phyloP scores from a whole-genome alignment of 176 grass and related monocot species.

The Paspalum notatum region DNA sequence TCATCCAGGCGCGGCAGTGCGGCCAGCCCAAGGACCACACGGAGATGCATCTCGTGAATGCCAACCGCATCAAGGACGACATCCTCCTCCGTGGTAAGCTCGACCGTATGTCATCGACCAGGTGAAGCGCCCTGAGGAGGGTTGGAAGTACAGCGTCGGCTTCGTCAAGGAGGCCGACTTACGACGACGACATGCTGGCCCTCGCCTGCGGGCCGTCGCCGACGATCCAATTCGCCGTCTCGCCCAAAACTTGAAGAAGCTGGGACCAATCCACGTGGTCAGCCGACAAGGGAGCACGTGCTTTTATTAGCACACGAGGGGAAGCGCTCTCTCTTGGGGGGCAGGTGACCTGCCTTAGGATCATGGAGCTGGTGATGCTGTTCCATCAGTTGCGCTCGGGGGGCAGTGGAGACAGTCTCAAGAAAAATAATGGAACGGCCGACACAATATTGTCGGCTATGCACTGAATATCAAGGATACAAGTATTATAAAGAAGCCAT shows the following conservation, averaged over 20 bases:
- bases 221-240: slow-evolving; percentile 92
- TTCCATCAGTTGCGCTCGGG: no score
- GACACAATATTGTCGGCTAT: no score
- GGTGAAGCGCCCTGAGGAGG: slow-evolving; percentile 63
- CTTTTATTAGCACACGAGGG: no score
- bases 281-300: no score
- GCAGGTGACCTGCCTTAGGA: no score
- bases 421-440: no score
- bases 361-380: no score
- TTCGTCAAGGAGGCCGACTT: slow-evolving; percentile 67
- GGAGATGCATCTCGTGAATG: slow-evolving; percentile 90
- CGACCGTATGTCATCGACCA: slow-evolving; percentile 84
- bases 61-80: slow-evolving; percentile 86
- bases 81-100: slow-evolving; percentile 81
- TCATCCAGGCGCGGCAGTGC: slow-evolving; percentile 74
- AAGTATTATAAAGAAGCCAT: no score
- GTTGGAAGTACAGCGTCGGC: slow-evolving; percentile 84
- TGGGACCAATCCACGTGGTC: no score
- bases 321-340: no score
- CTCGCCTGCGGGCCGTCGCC: slow-evolving; percentile 86
- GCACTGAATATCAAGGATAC: no score
- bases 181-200: slow-evolving; percentile 62
- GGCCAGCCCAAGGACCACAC: slow-evolving; percentile 77
- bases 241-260: slow-evolving; percentile 88
- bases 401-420: no score